Percentiles rank a stretch among this genome's conserved stretches.
Evolutionary conservation across 106 monocot species (phyloP).

Genomic region (Narthecium ossifragum): DNA sequence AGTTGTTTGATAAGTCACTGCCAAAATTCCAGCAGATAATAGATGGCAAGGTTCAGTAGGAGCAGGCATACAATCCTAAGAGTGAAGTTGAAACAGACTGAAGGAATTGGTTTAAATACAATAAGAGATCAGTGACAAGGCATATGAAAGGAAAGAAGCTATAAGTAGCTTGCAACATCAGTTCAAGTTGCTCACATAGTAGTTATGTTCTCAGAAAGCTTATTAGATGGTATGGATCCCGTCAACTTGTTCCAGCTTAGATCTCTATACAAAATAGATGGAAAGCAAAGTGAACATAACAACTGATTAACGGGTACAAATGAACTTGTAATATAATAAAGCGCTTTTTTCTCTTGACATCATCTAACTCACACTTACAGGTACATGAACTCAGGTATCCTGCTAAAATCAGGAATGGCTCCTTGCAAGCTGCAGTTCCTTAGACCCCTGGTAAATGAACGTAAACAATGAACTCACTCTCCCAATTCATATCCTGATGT

Average conservation of each 20-base stretch:
- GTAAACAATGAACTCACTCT: constrained; percentile 2
- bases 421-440: constrained; percentile 84
- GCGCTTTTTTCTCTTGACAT: background rate
- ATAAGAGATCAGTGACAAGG: too few species aligned
- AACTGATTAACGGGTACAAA: too few species aligned
- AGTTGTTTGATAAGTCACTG: constrained; percentile 63
- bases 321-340: background rate
- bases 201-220: constrained; percentile 47
- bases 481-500: too few species aligned
- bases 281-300: too few species aligned
- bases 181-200: constrained; percentile 77
- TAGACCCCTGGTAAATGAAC: constrained; percentile 58
- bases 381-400: constrained; percentile 43
- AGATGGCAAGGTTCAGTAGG: too few species aligned
- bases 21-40: constrained; percentile 10
- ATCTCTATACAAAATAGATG: too few species aligned
- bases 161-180: too few species aligned
- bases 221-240: constrained; percentile 50
- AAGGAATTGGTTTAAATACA: too few species aligned
- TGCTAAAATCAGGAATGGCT: constrained; percentile 61
- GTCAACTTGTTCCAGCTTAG: constrained; percentile 72
- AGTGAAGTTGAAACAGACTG: too few species aligned
- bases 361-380: constrained; percentile 40
- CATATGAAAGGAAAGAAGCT: too few species aligned
- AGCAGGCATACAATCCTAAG: too few species aligned